A percentile compares a stretch with the other conserved stretches of the same genome.
Evolutionary conservation across 169 alveolate genomes (phyloP).

Genomic region (Theileria sp.): DNA sequence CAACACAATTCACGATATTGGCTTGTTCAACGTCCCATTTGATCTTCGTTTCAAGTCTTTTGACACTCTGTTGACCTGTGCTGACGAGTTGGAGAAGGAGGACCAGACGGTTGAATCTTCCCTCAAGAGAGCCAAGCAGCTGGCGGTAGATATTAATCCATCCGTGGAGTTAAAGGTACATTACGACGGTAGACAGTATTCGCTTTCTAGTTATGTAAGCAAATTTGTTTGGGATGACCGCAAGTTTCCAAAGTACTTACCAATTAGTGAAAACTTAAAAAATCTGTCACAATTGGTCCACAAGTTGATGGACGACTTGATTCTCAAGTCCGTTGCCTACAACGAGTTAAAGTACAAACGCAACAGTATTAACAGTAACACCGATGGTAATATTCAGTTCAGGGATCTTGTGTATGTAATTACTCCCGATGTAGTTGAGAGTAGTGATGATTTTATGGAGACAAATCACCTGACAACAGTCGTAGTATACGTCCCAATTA

Average conservation of each 20-base stretch:
- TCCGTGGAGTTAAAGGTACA: constrained; percentile 71
- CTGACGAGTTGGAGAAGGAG: constrained; percentile 80
- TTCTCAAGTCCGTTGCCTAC: constrained; percentile 75
- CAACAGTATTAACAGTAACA: constrained; percentile 53
- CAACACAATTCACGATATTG: constrained; percentile 68
- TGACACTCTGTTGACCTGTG: constrained; percentile 78
- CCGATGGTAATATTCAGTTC: constrained; percentile 55
- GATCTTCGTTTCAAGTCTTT: constrained; percentile 78
- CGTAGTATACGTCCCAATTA: constrained; percentile 79
- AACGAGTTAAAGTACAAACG: constrained; percentile 78
- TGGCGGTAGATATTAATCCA: constrained; percentile 73
- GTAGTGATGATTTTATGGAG: constrained; percentile 74
- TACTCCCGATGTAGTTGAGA: constrained; percentile 81
- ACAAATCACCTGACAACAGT: constrained; percentile 82
- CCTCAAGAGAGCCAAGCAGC: constrained; percentile 73
- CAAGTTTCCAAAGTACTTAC: constrained; percentile 81
- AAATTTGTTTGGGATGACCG: constrained; percentile 88
- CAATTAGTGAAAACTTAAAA: constrained; percentile 78
- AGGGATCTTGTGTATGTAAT: constrained; percentile 82
- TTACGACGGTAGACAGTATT: constrained; percentile 76
- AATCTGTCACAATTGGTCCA: constrained; percentile 76
- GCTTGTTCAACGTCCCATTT: constrained; percentile 77
- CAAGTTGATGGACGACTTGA: constrained; percentile 79
- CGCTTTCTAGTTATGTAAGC: constrained; percentile 76
- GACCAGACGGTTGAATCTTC: constrained; percentile 77